Conservation (phyloP, 164 flowering plant genomes). For the Berberis vulgaris region DNA sequence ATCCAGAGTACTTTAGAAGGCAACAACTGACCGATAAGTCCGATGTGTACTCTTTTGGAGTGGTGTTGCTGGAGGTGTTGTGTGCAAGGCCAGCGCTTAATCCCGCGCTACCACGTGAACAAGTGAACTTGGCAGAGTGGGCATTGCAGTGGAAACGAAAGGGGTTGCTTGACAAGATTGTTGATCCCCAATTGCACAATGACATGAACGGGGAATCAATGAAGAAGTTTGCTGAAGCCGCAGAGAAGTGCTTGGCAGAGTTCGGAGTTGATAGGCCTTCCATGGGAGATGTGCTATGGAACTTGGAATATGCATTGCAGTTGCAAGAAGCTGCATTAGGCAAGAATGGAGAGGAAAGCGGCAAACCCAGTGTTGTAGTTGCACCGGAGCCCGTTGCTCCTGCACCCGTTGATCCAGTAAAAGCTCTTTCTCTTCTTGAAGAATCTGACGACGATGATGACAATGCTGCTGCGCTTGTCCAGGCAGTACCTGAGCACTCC, state of each 20-base stretch:
- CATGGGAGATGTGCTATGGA: conserved; percentile 15
- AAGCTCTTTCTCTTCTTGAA: background rate
- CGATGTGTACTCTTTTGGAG: conserved; percentile 19
- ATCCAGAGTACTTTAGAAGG: conserved; percentile 18
- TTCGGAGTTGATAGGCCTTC: conserved; percentile 9
- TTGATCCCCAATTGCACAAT: conserved; percentile 6
- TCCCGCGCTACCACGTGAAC: conserved; percentile 9
- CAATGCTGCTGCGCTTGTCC: background rate
- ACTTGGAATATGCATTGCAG: conserved; percentile 12
- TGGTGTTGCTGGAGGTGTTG: conserved; percentile 16
- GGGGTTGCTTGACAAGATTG: conserved; percentile 7
- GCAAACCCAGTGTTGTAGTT: background rate
- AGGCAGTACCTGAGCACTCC: no score
- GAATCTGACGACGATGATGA: background rate
- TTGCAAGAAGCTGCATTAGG: conserved; percentile 3
- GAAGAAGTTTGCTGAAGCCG: conserved; percentile 9
- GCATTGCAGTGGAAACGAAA: conserved; percentile 13
- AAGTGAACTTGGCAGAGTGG: conserved; percentile 14
- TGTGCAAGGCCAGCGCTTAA: conserved; percentile 12
- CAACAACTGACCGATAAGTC: conserved; percentile 18
- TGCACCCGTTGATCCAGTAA: background rate
- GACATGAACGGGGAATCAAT: conserved; percentile 3
- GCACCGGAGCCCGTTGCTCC: background rate
- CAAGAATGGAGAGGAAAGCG: background rate
- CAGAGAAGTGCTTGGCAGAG: conserved; percentile 12